Evolutionary conservation across 129 eudicot species (phyloP).

Genomic region (Logfia minima): DNA sequence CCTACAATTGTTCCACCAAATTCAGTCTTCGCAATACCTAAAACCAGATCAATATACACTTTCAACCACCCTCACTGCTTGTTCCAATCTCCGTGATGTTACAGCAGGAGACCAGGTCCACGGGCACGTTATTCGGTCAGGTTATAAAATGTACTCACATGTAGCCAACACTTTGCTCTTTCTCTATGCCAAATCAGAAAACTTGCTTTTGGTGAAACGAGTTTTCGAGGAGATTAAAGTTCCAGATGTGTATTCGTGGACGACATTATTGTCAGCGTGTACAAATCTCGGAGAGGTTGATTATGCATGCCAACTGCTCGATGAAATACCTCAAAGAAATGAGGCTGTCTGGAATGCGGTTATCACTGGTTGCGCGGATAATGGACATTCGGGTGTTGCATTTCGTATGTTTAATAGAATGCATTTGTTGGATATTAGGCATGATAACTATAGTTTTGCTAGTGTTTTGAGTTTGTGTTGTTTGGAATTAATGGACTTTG

Average conservation of each 20-base stretch:
- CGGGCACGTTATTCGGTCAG: conserved; percentile 46
- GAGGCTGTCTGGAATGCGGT: conserved; percentile 85
- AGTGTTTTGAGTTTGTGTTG: conserved; percentile 72
- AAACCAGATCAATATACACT: conserved; percentile 86
- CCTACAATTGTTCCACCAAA: conserved; percentile 58
- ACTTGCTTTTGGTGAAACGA: conserved; percentile 50
- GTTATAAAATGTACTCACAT: conserved; percentile 52
- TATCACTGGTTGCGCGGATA: conserved; percentile 78
- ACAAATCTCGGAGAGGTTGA: conserved; percentile 67
- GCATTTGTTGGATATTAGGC: conserved; percentile 59
- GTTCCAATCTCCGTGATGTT: conserved; percentile 42
- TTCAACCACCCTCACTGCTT: conserved; percentile 71
- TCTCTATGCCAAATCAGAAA: conserved; percentile 57
- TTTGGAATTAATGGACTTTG: conserved; percentile 49
- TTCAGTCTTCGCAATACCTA: conserved; percentile 54
- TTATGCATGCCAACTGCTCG: conserved; percentile 64
- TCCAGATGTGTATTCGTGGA: conserved; percentile 83
- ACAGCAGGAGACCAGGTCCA: conserved; percentile 65
- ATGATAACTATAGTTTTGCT: conserved; percentile 77
- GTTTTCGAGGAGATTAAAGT: conserved; percentile 49
- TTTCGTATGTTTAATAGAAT: conserved; percentile 56
- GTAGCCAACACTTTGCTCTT: conserved; percentile 69
- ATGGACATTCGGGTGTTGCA: conserved; percentile 45
- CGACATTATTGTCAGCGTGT: conserved; percentile 79
- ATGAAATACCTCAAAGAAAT: conserved; percentile 53